Evolutionary conservation across 345 rosid species (phyloP).

Genomic region (Clausena lansium): DNA sequence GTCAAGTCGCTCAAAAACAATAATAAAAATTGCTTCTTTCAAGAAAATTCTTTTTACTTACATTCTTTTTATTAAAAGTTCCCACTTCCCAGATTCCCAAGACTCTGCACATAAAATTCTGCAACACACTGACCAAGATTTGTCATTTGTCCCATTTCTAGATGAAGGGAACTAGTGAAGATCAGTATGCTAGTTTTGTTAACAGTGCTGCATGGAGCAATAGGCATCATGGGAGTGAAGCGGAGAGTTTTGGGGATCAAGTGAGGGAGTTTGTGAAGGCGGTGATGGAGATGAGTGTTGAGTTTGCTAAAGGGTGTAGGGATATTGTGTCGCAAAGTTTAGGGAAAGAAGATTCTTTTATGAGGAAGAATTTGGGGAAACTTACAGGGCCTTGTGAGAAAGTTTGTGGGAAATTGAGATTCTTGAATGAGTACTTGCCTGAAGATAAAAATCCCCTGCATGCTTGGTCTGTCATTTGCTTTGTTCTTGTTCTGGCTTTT

Average conservation of each 20-base stretch:
- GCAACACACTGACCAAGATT: neutral
- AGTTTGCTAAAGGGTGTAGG: constrained; percentile 58
- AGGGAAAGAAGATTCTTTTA: constrained; percentile 49
- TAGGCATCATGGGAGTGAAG: constrained; percentile 12
- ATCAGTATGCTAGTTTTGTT: neutral
- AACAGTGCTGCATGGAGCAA: constrained; percentile 6
- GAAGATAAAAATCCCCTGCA: constrained; percentile 67
- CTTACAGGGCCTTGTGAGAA: constrained; percentile 28
- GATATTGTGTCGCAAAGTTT: constrained; percentile 59
- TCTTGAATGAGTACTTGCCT: constrained; percentile 50
- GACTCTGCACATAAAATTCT: neutral
- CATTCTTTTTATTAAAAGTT: too few species aligned
- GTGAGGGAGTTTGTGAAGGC: constrained; percentile 50
- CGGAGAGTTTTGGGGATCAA: constrained; percentile 35
- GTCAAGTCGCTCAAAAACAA: constrained; percentile 1
- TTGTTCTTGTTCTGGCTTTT: constrained; percentile 50
- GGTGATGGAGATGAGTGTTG: constrained; percentile 56
- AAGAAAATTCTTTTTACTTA: neutral
- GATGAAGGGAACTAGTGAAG: constrained; percentile 1
- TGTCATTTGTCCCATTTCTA: neutral
- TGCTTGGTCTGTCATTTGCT: constrained; percentile 51
- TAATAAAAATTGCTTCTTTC: neutral
- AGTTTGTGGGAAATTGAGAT: constrained; percentile 30
- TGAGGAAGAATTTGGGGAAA: constrained; percentile 38
- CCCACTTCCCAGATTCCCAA: neutral